Evolutionary conservation across 352 stramenopile species (phyloP).

Genomic region (Phytopythium chamaehyphon): DNA sequence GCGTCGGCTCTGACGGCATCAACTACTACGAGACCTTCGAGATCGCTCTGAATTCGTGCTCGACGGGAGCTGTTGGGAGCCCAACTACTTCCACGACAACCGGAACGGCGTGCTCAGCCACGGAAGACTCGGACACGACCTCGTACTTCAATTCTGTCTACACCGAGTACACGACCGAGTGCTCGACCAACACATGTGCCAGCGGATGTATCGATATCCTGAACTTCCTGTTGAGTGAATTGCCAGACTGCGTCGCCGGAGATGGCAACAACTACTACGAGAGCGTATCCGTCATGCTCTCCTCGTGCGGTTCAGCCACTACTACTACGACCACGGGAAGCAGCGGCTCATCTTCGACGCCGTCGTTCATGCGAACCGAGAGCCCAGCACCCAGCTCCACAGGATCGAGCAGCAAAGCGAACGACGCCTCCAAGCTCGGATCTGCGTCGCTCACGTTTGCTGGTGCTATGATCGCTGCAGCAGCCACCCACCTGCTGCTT

Average conservation of each 20-base stretch:
- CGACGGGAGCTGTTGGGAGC: background rate
- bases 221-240: background rate
- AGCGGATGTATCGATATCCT: background rate
- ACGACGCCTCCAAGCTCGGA: background rate
- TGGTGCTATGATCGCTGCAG: too few species aligned
- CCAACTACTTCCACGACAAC: background rate
- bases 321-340: background rate
- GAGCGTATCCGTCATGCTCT: background rate
- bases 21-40: conserved; percentile 3
- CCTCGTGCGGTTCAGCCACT: background rate
- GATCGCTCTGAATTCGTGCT: background rate
- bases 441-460: too few species aligned
- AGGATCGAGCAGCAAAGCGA: background rate
- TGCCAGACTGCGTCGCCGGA: background rate
- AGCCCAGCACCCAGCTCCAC: background rate
- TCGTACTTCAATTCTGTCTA: background rate
- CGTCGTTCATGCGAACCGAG: background rate
- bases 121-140: background rate
- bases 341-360: background rate
- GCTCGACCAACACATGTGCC: background rate
- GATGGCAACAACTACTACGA: conserved; percentile 6
- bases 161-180: background rate
- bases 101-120: background rate
- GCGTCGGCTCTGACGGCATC: background rate
- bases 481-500: too few species aligned